Base-by-base conservation (phyloP, 345 rosid species). In the Linum usitatissimum region DNA sequence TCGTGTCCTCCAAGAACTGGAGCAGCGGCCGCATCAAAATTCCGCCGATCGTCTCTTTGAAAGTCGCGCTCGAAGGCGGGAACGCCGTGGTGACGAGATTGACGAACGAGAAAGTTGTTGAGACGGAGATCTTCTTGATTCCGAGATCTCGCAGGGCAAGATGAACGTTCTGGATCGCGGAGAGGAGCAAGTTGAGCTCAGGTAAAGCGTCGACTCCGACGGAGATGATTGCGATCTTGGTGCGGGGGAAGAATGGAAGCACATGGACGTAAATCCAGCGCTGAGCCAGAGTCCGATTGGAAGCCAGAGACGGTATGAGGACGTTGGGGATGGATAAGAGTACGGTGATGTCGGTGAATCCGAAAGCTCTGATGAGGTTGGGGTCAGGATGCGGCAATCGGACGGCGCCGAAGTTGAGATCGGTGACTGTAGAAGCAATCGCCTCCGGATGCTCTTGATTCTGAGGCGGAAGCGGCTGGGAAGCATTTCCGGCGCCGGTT, bases 81-180 rank as follows among this genome's bases (percentile, higher is more conserved):
- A 88, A 92, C 30, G 93, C 70, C 45, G 84, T 80, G 6, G 91
- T 79, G 53, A 88, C 77, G 63, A 71, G 67, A 72, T 76, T 77
- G 76, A 81, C 68, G 79, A 92, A 92, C 31, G 96, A 88, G 80
- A 92, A 92, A 2, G 98, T 85, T 0, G 96, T 81, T 57, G 96
- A 92, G 18, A 92, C 85, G 1, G 81, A 57, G 57, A 91, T 75
- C 66, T 71, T 74, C 60, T 53, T 75, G 53, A 91, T 85, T 10
- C 92, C 88, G n/a, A 91, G 75, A 61, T 83, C 92, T 0, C 59
- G 73, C 10, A 91, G 81, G 1, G 92, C 80, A 1, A 72, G 57
- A 15, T 77, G 75, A 59, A 91, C 55, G 67, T 88, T 86, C 55
- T 77, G 70, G 73, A 88, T 77, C 19, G 96, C 96, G 0, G 87